Base-by-base conservation (phyloP, 805 yeast genomes). In the Monosporozyma aquatica region DNA sequence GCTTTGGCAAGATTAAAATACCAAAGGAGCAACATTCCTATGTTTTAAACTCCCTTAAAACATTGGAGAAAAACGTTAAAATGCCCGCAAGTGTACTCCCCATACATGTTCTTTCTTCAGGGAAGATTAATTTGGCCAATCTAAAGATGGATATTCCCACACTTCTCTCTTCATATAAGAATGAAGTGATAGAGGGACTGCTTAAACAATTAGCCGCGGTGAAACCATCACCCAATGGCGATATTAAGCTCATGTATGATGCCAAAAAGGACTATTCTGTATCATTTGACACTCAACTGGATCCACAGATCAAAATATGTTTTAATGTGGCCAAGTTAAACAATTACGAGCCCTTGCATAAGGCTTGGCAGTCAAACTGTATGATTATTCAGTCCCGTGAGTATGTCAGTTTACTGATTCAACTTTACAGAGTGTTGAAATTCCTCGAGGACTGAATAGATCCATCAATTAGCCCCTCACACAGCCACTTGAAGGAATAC, bases 11-110 rank as follows among this genome's bases (percentile, higher is more conserved):
- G 42, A 43, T 46, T n/a, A 18, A 32, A 10, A 23, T 6, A 4
- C 14, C 18, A 3, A 32, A 32, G 11, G 35, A 18, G 11, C 35
- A 32, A 58, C 48, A 10, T 26, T 53, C 61, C 9, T 58, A 57
- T 38, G 43, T 59, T 7, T 32, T 48, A 13, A 60, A 55, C 38
- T 52, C 55, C 11, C 20, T 25, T 5, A 15, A 26, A 7, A 3
- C 43, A 2, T 24, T 49, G 11, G 14, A 32, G 5, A 33, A 40
- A 23, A 40, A 38, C 17, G 14, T 45, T 4, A 45, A 40, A 20
- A 18, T 22, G 6, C 29, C 30, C 2, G 34, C 28, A 3, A 38
- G 30, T 20, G 46, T 50, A 47, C 30, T 53, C 3, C 57, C 57
- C 7, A n/a, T 38, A n/a, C 41, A 38, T 21, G 7, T 38, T 6